These are phyloP conservation scores for Sugiyamaella chiloensis DNA, from an alignment of 805 yeast genomes.

Conservation along the genomic window DNA sequence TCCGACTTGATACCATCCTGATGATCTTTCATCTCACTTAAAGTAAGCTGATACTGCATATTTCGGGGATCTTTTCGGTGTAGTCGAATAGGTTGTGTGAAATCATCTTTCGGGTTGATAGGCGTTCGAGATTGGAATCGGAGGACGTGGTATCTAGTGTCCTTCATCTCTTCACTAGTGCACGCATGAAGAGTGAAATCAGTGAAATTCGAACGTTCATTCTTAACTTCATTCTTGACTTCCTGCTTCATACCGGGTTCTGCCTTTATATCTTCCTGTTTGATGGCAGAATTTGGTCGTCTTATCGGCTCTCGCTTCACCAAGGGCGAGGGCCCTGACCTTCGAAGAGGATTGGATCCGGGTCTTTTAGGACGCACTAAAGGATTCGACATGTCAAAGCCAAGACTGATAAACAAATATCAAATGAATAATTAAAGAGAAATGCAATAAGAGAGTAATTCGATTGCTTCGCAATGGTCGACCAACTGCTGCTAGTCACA, in stretches of 20 bases:
- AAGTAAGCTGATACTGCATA: conserved; percentile 76
- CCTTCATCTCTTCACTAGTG: conserved; percentile 64
- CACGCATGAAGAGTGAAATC: conserved; percentile 69
- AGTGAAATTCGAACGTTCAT: conserved; percentile 22
- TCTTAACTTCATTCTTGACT: not conserved
- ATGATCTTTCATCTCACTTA: conserved; percentile 44
- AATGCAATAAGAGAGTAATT: no score
- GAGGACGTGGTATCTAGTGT: conserved; percentile 73
- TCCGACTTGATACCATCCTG: conserved; percentile 20
- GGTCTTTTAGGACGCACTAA: conserved; percentile 16
- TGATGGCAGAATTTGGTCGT: conserved; percentile 6
- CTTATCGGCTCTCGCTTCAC: conserved; percentile 9
- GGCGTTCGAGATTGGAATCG: conserved; percentile 71
- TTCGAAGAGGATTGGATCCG: conserved; percentile 16
- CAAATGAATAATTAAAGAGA: no score
- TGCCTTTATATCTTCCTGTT: not conserved
- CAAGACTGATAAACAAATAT: not conserved
- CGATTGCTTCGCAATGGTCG: no score
- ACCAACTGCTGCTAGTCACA: no score
- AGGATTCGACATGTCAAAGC: conserved; percentile 11
- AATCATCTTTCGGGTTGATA: conserved; percentile 68
- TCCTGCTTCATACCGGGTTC: not conserved
- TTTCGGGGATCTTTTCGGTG: conserved; percentile 94
- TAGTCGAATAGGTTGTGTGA: conserved; percentile 77
- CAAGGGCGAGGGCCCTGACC: conserved; percentile 9